Evolutionary conservation across 2,329 filamentous ascomycete species (phyloP).

Genomic region (Penicillium digitatum): DNA sequence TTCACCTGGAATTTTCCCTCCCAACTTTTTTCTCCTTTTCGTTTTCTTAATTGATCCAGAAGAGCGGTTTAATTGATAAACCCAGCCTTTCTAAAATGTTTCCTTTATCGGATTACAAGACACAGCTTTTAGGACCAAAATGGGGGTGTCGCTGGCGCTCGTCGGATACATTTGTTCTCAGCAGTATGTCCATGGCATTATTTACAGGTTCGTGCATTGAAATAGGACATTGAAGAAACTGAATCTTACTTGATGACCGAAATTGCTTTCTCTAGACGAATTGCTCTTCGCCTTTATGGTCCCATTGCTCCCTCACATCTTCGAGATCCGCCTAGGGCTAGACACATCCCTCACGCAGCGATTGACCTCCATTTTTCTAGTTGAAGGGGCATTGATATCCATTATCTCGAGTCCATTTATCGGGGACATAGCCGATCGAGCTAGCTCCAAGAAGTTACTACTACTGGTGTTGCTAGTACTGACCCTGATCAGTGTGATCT

Average conservation of each 20-base stretch:
- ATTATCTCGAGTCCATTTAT: constrained; percentile 19
- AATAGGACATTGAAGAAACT: not conserved
- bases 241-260: not conserved
- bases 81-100: not conserved
- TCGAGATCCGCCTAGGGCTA: constrained; percentile 17
- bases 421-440: constrained; percentile 14
- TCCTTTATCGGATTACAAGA: not conserved
- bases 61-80: not conserved
- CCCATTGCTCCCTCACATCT: constrained; percentile 17
- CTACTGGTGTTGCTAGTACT: constrained; percentile 5
- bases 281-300: constrained; percentile 22
- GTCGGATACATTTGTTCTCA: constrained; percentile 17
- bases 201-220: constrained; percentile 13
- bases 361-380: constrained; percentile 17
- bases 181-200: constrained; percentile 17
- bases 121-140: not conserved
- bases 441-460: constrained; percentile 14
- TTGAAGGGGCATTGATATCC: constrained; percentile 20
- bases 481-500: constrained; percentile 10
- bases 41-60: too few species aligned
- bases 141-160: constrained; percentile 18
- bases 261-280: constrained; percentile 10
- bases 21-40: not conserved
- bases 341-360: constrained; percentile 12
- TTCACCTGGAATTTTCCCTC: not conserved